Evolutionary conservation across 192 early-diverging fungal genomes (phyloP), one percentile per base, ranked within the genome.

Genomic region (Podila epigama): DNA sequence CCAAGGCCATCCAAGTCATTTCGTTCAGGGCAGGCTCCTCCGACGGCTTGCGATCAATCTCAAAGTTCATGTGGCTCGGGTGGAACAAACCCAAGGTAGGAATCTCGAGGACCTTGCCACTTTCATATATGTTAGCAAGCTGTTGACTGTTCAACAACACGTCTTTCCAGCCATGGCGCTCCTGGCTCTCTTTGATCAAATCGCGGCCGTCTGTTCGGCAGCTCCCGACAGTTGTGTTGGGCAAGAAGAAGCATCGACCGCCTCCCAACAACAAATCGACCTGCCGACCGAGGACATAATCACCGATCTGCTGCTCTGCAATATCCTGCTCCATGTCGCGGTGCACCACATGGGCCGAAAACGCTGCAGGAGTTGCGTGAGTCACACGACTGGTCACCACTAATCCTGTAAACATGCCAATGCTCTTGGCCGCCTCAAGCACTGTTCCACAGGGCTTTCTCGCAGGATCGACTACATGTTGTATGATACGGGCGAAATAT

Each of bases 381-480:
- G 98, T 99, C 39, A 99, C 92, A 29, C 98, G 86, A 34, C 92
- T 94, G 25, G 98, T 99, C 15, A 82, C 95, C 3, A 99, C 96
- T 33, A 98, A 71, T 0, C 96, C 98, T 1, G 98, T 99, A 2
- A 86, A 40, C 84, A 94, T 92, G 8, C 92, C 91, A 5, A 79
- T 63, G 35, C 87, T 81, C 79, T 97, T 96, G 28, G 98, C 98
- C 1, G 97, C 92, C 79, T 99, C 98, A 35, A 99, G 72, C 6
- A 99, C 80, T 0, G 96, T 99, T 34, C 94, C 98, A 61, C 97
- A 98, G 20, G 97, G 94, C 2, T 52, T 58, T 42, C 78, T 63
- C 8, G 80, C 54, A 48, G 90, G 82, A 69, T 92, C 87, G 8
- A 89, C 86, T 88, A 56, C 11, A 29, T 22, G 15, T 20, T 56